Evolutionary conservation across 768 basidiomycete species (phyloP).

Genomic region (Rhodotorula toruloides): DNA sequence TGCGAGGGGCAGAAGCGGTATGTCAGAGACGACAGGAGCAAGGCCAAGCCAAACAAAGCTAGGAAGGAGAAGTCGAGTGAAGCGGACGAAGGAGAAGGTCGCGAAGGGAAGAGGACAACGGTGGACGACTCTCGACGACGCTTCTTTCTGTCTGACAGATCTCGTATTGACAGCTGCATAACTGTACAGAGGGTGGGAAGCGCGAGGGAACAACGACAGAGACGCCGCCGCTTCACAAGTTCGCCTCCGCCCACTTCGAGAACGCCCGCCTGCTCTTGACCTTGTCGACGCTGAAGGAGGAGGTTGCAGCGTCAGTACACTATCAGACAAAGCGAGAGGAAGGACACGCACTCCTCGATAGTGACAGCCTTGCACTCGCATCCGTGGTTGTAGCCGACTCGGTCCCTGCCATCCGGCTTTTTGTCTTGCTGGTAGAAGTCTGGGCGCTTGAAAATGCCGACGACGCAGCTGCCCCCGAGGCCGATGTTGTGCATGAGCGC

Average conservation of each 20-base stretch:
- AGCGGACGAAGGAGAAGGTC: neutral
- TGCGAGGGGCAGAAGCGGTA: too few species aligned
- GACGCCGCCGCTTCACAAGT: constrained; percentile 2
- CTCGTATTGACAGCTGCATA: too few species aligned
- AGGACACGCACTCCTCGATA: constrained; percentile 53
- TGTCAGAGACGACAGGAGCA: too few species aligned
- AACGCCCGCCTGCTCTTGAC: constrained; percentile 61
- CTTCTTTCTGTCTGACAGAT: too few species aligned
- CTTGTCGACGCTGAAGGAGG: constrained; percentile 50
- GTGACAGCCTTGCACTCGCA: constrained; percentile 62
- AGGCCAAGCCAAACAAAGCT: too few species aligned
- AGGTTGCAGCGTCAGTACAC: neutral
- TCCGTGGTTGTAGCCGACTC: constrained; percentile 76
- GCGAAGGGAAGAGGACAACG: too few species aligned
- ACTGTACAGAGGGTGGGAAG: neutral
- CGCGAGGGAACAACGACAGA: too few species aligned
- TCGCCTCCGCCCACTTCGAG: constrained; percentile 25
- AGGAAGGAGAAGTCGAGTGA: neutral
- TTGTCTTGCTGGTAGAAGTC: constrained; percentile 57
- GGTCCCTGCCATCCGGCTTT: constrained; percentile 59
- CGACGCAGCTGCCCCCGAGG: constrained; percentile 53
- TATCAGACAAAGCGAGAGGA: neutral
- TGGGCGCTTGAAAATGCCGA: constrained; percentile 68
- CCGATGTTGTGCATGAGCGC: constrained; percentile 76
- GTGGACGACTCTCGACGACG: too few species aligned